Base-by-base conservation (phyloP, 2,329 filamentous ascomycete species). In the Xylaria sp. region DNA sequence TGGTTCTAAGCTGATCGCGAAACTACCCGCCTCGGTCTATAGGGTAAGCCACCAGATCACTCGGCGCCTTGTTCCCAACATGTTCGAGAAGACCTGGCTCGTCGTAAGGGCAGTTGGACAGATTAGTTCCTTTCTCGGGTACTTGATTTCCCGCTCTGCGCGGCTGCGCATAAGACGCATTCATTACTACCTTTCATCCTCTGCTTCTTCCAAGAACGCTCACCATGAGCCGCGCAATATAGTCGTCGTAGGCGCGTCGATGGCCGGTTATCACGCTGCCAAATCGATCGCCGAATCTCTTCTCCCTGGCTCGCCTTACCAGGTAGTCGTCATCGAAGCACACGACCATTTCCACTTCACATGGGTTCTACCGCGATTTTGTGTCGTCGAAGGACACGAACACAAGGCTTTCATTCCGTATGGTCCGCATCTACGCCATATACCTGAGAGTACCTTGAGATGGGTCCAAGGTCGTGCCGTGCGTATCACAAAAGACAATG, bases 391-490 rank as follows among this genome's bases (percentile, higher is more conserved):
- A n/a, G 84, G 83, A 23, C 85, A 89, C 56, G 88, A 90, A 69
- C 77, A 86, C 65, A 86, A 86, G 73, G 87, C 86, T 0, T 90
- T 90, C 69, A 86, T 91, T 52, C 88, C 89, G 0, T 90, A 89
- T 68, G 82, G 82, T 0, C 78, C 78, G 3, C 80, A 83, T 49
- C 72, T 86, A 2, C 76, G 54, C 36, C 36, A 58, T 18, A 75
- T 69, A n/a, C 49, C 58, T 7, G 41, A 64, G 10, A 28, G n/a
- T 2, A 52, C 55, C 15, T 55, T 70, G 65, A 64, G 25, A n/a
- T 84, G 83, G 80, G 75, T 86, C 1, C 78, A 80, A 60, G 85
- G 82, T 52, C 79, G 79, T 1, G 87, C 83, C 7, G 71, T 74
- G 0, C 69, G 73, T 0, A 77, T 88, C 18, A 78, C 75, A 7